Percentiles rank a stretch among this genome's conserved stretches.
Conservation (phyloP, 2,329 filamentous ascomycete genomes). For the Colletotrichum viniferum region DNA sequence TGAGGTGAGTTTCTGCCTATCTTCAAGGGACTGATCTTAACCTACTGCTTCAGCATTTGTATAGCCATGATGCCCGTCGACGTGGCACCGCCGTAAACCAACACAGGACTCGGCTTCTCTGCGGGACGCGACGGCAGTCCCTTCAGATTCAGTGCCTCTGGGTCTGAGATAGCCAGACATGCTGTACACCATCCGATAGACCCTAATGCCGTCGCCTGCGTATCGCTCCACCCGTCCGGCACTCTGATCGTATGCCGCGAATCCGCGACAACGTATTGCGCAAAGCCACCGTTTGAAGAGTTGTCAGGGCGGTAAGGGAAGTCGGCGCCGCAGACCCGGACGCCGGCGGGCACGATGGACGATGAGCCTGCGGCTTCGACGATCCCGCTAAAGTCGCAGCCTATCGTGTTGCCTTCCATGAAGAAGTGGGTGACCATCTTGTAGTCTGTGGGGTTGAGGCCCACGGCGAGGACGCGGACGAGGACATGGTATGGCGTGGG, state of each 20-base stretch:
- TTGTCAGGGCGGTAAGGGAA: neutral
- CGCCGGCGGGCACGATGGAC: neutral
- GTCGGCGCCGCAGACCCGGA: neutral
- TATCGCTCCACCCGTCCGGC: conserved; percentile 23
- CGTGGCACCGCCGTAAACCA: conserved; percentile 33
- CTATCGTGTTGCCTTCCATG: conserved; percentile 5
- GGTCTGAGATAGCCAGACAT: neutral
- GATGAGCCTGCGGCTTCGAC: conserved; percentile 3
- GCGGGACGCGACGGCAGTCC: conserved; percentile 19
- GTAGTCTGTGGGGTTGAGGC: conserved; percentile 30
- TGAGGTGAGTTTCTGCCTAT: neutral
- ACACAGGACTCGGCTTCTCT: conserved; percentile 23
- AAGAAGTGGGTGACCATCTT: conserved; percentile 28
- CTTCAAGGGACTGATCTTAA: neutral
- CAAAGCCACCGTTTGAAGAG: neutral
- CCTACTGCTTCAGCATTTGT: conserved; percentile 30
- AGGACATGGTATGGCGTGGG: conserved; percentile 8
- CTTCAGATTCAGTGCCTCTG: neutral
- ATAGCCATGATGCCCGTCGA: conserved; percentile 31
- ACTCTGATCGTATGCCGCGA: conserved; percentile 19
- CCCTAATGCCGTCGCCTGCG: conserved; percentile 27
- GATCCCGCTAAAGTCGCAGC: conserved; percentile 30
- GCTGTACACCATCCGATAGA: conserved; percentile 28
- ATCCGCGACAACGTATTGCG: neutral
- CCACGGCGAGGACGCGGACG: conserved; percentile 27